phyloP scores from a whole-genome alignment of 202 grass and related monocot genomes.

The Brachypodium distachyon region DNA sequence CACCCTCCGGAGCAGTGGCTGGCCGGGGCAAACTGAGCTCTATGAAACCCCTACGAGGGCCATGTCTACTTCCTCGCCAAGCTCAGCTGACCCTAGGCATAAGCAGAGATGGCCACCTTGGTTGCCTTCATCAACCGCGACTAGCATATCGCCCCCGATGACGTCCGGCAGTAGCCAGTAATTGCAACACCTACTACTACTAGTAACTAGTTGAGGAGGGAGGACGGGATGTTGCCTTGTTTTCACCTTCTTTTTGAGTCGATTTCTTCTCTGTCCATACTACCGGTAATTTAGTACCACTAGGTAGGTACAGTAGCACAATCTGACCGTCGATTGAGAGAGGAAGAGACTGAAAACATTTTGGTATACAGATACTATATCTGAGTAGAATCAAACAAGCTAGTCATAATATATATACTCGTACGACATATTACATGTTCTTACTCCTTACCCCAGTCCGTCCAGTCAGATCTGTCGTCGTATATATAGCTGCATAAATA shows the following conservation, averaged over 20 bases:
- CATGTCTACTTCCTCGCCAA: constrained; percentile 74
- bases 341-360: too few relatives aligned
- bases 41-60: constrained; percentile 49
- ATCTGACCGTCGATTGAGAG: constrained; percentile 11
- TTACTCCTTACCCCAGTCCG: too few relatives aligned
- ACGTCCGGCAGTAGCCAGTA: neutral
- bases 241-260: constrained; percentile 2
- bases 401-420: too few relatives aligned
- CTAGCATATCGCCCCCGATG: neutral
- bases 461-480: too few relatives aligned
- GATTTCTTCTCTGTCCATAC: neutral
- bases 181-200: neutral
- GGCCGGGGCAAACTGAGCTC: constrained; percentile 44
- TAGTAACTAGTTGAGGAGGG: neutral
- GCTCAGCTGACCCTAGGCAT: constrained; percentile 35
- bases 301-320: neutral
- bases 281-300: too few relatives aligned
- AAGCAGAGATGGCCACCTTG: constrained; percentile 62
- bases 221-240: too few relatives aligned
- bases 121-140: constrained; percentile 55
- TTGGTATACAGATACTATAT: too few relatives aligned
- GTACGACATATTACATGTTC: too few relatives aligned
- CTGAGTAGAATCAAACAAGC: too few relatives aligned
- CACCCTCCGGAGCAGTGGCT: constrained; percentile 29
- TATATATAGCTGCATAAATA: too few relatives aligned